Conservation (phyloP, 2,329 filamentous ascomycete genomes). For the Hirsutella thompsonii region DNA sequence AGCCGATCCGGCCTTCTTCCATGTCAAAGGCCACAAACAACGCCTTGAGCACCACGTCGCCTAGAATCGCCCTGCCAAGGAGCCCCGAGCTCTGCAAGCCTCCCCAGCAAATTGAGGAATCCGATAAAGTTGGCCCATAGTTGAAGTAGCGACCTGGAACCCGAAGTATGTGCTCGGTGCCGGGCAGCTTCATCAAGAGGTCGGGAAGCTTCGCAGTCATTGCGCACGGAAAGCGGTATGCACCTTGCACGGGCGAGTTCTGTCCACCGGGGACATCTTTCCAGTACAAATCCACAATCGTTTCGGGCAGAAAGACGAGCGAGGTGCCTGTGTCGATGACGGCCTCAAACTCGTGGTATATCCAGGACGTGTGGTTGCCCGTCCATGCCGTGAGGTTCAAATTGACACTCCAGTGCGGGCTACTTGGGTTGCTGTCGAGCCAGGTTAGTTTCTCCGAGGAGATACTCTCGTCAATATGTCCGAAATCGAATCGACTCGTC, state of each 20-base stretch:
- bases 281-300: constrained; percentile 49
- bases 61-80: constrained; percentile 48
- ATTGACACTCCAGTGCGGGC: constrained; percentile 26
- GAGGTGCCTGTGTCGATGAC: constrained; percentile 60
- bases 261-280: constrained; percentile 31
- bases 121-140: constrained; percentile 36
- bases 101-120: constrained; percentile 52
- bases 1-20: constrained; percentile 23
- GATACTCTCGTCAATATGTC: constrained; percentile 27
- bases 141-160: constrained; percentile 43
- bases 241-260: constrained; percentile 31
- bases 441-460: constrained; percentile 30
- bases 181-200: constrained; percentile 39
- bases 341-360: constrained; percentile 32
- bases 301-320: constrained; percentile 45
- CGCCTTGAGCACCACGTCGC: constrained; percentile 68
- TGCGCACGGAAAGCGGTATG: constrained; percentile 46
- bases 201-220: constrained; percentile 40
- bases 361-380: constrained; percentile 36
- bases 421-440: constrained; percentile 18
- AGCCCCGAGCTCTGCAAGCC: constrained; percentile 51
- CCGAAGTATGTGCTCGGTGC: constrained; percentile 33
- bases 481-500: constrained; percentile 38
- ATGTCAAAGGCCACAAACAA: constrained; percentile 62
- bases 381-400: constrained; percentile 35